Conservation (phyloP, 2,329 filamentous ascomycete species). For the Geosmithia morbida region DNA sequence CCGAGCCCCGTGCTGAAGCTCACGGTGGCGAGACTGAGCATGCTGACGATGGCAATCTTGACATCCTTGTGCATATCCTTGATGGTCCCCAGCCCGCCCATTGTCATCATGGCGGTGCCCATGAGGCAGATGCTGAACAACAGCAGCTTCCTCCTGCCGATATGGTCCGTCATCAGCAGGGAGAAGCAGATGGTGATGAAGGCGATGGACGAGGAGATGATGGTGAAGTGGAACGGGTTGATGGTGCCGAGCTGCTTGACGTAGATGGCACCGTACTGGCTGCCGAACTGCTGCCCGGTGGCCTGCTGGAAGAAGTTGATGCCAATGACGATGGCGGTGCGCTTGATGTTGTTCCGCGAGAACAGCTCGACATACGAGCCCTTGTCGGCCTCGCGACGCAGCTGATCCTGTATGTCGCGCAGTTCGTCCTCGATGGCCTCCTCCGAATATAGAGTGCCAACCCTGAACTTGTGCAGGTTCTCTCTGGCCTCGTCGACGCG, state of each 20-base stretch:
- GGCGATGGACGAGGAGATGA: constrained; percentile 6
- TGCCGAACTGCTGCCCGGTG: constrained; percentile 12
- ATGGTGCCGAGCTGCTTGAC: constrained; percentile 11
- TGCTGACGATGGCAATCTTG: constrained; percentile 13
- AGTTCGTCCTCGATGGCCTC: constrained; percentile 10
- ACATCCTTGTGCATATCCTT: constrained; percentile 1
- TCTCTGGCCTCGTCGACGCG: constrained; percentile 12
- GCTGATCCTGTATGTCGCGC: constrained; percentile 2
- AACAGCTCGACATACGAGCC: constrained; percentile 8
- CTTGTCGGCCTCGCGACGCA: constrained; percentile 9
- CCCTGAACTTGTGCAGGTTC: constrained; percentile 9
- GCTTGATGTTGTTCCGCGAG: constrained; percentile 5
- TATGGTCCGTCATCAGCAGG: constrained; percentile 3
- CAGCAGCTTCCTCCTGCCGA: constrained; percentile 7
- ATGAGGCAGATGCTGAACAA: constrained; percentile 11
- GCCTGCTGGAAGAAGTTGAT: constrained; percentile 15
- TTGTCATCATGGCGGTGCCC: constrained; percentile 11
- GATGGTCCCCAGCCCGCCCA: constrained; percentile 15
- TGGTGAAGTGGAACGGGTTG: constrained; percentile 10
- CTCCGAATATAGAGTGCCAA: constrained; percentile 7
- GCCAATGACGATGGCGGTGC: constrained; percentile 9
- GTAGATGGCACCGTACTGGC: constrained; percentile 13
- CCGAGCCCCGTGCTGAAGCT: constrained; percentile 16
- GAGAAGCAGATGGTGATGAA: constrained; percentile 3
- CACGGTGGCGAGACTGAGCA: constrained; percentile 8